Evolutionary conservation across 148 eudicot genomes (phyloP), one percentile per base, ranked within the genome.

Genomic region (Chenopodium berlandieri): DNA sequence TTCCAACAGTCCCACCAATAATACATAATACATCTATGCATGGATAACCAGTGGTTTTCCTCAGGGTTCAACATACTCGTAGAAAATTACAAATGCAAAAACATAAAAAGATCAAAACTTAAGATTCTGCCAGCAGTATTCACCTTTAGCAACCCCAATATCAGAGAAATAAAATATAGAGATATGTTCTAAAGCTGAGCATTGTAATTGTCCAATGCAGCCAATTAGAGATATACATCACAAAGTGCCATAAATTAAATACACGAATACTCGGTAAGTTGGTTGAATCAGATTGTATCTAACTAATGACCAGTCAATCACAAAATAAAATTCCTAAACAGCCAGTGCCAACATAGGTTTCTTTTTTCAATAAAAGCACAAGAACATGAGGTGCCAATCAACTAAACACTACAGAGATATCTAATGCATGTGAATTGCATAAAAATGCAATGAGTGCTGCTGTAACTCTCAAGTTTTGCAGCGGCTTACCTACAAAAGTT

Each of bases 401-500:
- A 79, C 22, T 44, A 44, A 34, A 30, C 63, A 54, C n/a, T 10
- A 73, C 3, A 19, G 63, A 4, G 16, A 32, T 14, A 31, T n/a
- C 23, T 19, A 44, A 25, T 47, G 8, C 60, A 56, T 58, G 17
- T 14, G 63, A 58, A 58, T 14, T 58, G 63, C 22, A 58, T 52
- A 62, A 0, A 8, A 22, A 62, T 20, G 25, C 12, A 20, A 62
- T n/a, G 11, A 62, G 27, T 20, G n/a, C 66, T 20, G 34, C 13
- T 13, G 60, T 54, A 75, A 23, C 30, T 31, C 25, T 13, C 27
- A 65, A 65, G 71, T 34, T 37, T 40, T 77, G 40, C 60, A 71
- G 56, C 56, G 64, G 47, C 87, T 79, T 92, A 97, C 98, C 99
- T 79, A 94, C 97, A 77, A 91, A 82, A 83, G 92, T 90, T 14